Conservation (phyloP, 306 rosid species). For the Senna siamea region DNA sequence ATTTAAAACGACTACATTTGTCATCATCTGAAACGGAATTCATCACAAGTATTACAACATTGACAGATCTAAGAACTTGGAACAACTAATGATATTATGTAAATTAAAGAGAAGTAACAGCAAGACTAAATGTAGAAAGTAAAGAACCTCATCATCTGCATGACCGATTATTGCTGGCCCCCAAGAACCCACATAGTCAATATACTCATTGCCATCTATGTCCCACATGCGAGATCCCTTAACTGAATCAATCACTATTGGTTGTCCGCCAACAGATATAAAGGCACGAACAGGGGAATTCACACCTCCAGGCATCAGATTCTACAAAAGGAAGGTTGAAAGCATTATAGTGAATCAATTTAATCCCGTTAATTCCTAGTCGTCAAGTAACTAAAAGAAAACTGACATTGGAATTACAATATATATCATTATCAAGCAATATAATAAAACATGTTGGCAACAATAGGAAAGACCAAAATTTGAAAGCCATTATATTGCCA, state of each 20-base stretch:
- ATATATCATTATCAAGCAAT: neutral
- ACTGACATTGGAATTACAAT: neutral
- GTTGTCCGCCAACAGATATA: slow-evolving; percentile 91
- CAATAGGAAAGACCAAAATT: neutral
- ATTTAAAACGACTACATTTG: too few species aligned
- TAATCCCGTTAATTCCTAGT: neutral
- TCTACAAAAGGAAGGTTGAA: slow-evolving; percentile 37
- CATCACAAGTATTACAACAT: neutral
- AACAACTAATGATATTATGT: neutral
- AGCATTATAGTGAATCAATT: neutral
- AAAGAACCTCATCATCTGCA: slow-evolving; percentile 77
- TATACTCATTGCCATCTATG: slow-evolving; percentile 87
- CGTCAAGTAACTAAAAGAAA: neutral
- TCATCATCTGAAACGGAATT: neutral
- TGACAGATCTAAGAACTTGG: too few species aligned
- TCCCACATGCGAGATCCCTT: slow-evolving; percentile 91
- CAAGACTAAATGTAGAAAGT: neutral
- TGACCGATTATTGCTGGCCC: slow-evolving; percentile 98
- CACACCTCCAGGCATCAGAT: slow-evolving; percentile 97
- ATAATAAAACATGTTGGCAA: neutral
- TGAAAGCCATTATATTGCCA: neutral
- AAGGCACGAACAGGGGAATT: slow-evolving; percentile 95
- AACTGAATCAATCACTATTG: slow-evolving; percentile 76
- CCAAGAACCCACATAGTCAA: slow-evolving; percentile 98
- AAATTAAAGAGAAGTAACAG: slow-evolving; percentile 22